Base-by-base conservation (phyloP, 495 filamentous ascomycete genomes). In the Saxophila tyrrhenica region DNA sequence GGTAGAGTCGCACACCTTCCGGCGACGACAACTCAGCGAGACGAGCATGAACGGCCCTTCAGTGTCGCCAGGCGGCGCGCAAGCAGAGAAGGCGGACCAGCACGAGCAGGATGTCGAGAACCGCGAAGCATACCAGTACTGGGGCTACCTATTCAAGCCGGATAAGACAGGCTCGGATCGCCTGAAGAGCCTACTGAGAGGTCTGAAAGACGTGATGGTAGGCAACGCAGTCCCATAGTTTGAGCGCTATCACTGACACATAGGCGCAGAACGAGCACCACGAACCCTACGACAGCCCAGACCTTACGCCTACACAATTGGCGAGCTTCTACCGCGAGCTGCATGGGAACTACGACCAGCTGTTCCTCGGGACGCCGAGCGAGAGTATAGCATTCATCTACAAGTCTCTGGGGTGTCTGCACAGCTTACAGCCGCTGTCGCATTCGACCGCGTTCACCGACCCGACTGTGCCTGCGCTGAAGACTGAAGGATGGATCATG, bases 341-440 rank as follows among this genome's bases (percentile, higher is more conserved):
- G 25, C 89, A 89, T 54, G 89, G 91, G 39, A 83, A 96, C 67
- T 95, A 89, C 67, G 91, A 98, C 65, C 72, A 77, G 10, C 73
- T 98, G 39, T 97, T 98, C 64, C 74, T 92, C 45, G 76, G 84
- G 9, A 88, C 85, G n/a, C 82, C 84, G 29, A 66, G 78, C 21
- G 68, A 79, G 20, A 81, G 83, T 35, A 78, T 98, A 23, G 90
- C 89, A 22, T 91, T 85, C 64, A 94, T 97, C 51, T 98, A 94
- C 71, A 86, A 87, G 62, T 87, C 84, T 2, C 73, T 95, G 25
- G 94, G 90, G 47, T 96, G 92, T 68, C 85, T 88, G 56, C 70
- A 72, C 52, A 67, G 63, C 23, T 48, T 72, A 15, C 70, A 72
- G 54, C 70, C 70, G 9, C 86, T 92, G 64, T 79, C 78, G 15